Base-by-base conservation (phyloP, 1,284 basidiomycete species). In the Schizopora paradoxa region DNA sequence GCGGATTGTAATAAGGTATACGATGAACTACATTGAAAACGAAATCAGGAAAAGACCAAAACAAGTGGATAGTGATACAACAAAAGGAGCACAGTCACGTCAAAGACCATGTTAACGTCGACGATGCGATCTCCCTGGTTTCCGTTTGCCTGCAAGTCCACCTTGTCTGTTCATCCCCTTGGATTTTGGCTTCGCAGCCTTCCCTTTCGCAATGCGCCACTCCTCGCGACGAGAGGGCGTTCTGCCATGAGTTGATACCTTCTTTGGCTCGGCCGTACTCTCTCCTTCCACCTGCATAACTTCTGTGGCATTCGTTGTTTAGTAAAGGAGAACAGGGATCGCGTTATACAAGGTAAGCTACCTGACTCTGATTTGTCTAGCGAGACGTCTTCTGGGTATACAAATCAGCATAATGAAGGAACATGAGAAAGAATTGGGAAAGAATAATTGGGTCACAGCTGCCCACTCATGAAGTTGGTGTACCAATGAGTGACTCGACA, bases 191-290 rank as follows among this genome's bases (percentile, higher is more conserved):
- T 74, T 63, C 21, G 77, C 63, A 6, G 68, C 56, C 62, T 86
- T 57, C 35, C 86, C 86, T 58, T 87, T 89, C 29, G 86, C 82
- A 48, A 65, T 63, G 56, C 86, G 70, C 86, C 86, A 89, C 54
- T 79, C 71, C 56, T 87, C 84, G 52, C 80, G 69, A 46, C 86
- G 69, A 40, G 86, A 85, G 35, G 69, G 66, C 32, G 85, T 77
- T 4, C 78, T 75, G 11, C 86, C 86, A 57, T 87, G 85, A 3
- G 86, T 89, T 16, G 86, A 86, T 50, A 87, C 68, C 16, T 67
- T 67, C 53, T 69, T 65, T 14, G 66, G 59, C 47, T 41, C 47
- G 21, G 2, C 41, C 28, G 14, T 31, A 8, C 28, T 31, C 28
- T 10, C 14, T 31, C 28, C 28, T 10, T 31, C 28, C 8, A 31